Evolutionary conservation across 148 eudicot species (phyloP).

Genomic region (Cornus kousa): DNA sequence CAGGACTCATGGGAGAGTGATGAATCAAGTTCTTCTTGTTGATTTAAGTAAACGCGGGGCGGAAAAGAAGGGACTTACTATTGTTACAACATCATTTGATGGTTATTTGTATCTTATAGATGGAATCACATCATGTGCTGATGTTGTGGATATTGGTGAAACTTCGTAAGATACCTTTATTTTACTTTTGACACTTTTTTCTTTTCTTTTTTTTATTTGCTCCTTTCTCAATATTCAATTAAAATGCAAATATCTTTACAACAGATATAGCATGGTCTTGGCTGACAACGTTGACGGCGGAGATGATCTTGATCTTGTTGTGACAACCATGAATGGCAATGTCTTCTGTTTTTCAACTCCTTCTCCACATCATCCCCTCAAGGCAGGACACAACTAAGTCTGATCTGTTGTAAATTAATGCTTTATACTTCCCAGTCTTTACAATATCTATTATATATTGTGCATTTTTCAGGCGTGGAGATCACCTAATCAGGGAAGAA

Average conservation of each 20-base stretch:
- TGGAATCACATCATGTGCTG: slow-evolving; percentile 96
- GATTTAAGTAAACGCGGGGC: slow-evolving; percentile 84
- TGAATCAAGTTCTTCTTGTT: slow-evolving; percentile 93
- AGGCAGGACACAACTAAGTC: slow-evolving; percentile 37
- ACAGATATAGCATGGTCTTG: slow-evolving; percentile 99
- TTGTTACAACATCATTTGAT: slow-evolving; percentile 95
- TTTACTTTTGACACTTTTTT: neutral
- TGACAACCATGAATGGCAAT: slow-evolving; percentile 98
- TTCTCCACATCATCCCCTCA: slow-evolving; percentile 89
- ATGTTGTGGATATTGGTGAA: slow-evolving; percentile 98
- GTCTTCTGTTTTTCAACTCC: slow-evolving; percentile 98
- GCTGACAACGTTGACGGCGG: slow-evolving; percentile 99
- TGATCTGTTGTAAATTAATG: neutral
- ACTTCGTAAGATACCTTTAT: slow-evolving; percentile 71
- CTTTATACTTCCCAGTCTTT: neutral
- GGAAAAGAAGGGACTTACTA: slow-evolving; percentile 81
- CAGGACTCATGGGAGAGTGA: slow-evolving; percentile 96
- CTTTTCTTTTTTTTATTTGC: neutral
- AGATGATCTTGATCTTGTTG: slow-evolving; percentile 98
- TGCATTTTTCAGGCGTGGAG: slow-evolving; percentile 72
- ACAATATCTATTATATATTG: neutral
- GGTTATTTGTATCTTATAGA: slow-evolving; percentile 96
- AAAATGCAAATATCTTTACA: slow-evolving; percentile 18
- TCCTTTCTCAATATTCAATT: neutral
- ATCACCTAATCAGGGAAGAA: slow-evolving; percentile 78